Evolutionary conservation across 2,329 filamentous ascomycete species (phyloP).

Genomic region (Calonectria pseudoturangicola): DNA sequence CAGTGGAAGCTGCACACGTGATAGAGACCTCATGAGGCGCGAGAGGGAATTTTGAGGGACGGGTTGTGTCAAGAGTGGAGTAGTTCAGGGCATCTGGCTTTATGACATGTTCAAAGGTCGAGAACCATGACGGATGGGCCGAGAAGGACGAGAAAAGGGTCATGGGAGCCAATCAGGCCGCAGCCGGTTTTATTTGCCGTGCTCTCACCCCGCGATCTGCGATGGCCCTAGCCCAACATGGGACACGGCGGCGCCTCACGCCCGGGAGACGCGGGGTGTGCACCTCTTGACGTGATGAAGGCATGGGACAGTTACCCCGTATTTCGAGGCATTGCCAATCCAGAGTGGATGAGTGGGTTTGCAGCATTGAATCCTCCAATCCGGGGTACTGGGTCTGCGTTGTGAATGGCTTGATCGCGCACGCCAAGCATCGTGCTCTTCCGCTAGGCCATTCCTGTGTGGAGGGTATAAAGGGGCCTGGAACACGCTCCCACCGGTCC

Average conservation of each 20-base stretch:
- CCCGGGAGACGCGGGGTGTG: constrained; percentile 33
- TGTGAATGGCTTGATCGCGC: constrained; percentile 1
- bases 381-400: constrained; percentile 23
- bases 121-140: constrained; percentile 12
- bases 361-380: constrained; percentile 5
- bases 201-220: constrained; percentile 36
- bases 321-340: constrained; percentile 10
- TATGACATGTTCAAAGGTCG: constrained; percentile 18
- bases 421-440: constrained; percentile 2
- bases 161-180: constrained; percentile 28
- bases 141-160: constrained; percentile 3
- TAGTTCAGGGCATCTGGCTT: constrained; percentile 26
- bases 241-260: constrained; percentile 15
- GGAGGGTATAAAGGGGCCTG: background rate
- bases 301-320: constrained; percentile 4
- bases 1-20: background rate
- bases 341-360: constrained; percentile 19
- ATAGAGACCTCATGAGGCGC: constrained; percentile 10
- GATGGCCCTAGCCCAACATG: constrained; percentile 34
- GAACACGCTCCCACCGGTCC: background rate
- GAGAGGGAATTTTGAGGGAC: constrained; percentile 27
- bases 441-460: constrained; percentile 5
- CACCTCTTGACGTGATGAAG: background rate
- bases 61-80: constrained; percentile 33
- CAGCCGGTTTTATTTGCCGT: constrained; percentile 41